These are phyloP conservation scores for Fusarium udum DNA, from an alignment of 2,329 filamentous ascomycete genomes.

Conservation along the genomic window DNA sequence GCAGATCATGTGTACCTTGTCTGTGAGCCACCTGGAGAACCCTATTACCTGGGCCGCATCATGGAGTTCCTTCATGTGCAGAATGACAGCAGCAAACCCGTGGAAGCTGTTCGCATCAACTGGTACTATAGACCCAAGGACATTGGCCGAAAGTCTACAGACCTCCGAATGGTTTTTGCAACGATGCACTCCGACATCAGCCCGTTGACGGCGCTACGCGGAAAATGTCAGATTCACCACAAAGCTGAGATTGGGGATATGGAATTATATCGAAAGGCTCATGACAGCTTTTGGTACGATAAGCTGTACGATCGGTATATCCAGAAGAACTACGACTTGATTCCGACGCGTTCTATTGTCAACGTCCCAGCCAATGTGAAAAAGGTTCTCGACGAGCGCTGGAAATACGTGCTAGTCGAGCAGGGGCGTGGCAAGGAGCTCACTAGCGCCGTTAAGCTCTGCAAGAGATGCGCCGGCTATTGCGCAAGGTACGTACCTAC, in stretches of 20 bases:
- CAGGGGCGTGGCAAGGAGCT: conserved; percentile 93
- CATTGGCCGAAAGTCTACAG: conserved; percentile 89
- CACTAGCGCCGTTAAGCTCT: conserved; percentile 94
- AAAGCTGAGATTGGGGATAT: conserved; percentile 84
- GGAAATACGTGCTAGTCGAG: conserved; percentile 96
- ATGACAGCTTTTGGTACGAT: conserved; percentile 95
- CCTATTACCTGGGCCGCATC: conserved; percentile 95
- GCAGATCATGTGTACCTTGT: conserved; percentile 89
- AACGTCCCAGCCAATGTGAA: conserved; percentile 97
- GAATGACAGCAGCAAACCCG: conserved; percentile 75
- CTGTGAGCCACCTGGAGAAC: conserved; percentile 96
- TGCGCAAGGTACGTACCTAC: conserved; percentile 78
- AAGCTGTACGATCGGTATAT: conserved; percentile 99
- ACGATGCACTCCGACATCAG: conserved; percentile 99
- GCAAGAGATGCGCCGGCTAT: conserved; percentile 90
- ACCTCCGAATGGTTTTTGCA: conserved; percentile 90
- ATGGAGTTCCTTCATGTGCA: conserved; percentile 95
- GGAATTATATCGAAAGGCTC: conserved; percentile 83
- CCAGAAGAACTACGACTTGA: conserved; percentile 96
- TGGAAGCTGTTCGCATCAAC: conserved; percentile 92
- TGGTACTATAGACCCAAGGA: conserved; percentile 99
- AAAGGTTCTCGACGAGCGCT: conserved; percentile 92
- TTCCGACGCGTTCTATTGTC: conserved; percentile 90
- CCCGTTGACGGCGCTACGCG: conserved; percentile 89
- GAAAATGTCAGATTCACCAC: conserved; percentile 92